Percentiles rank a stretch among this genome's conserved stretches.
These are phyloP conservation scores for Sungouiella blattae DNA, from an alignment of 805 yeast genomes.

Conservation along the genomic window DNA sequence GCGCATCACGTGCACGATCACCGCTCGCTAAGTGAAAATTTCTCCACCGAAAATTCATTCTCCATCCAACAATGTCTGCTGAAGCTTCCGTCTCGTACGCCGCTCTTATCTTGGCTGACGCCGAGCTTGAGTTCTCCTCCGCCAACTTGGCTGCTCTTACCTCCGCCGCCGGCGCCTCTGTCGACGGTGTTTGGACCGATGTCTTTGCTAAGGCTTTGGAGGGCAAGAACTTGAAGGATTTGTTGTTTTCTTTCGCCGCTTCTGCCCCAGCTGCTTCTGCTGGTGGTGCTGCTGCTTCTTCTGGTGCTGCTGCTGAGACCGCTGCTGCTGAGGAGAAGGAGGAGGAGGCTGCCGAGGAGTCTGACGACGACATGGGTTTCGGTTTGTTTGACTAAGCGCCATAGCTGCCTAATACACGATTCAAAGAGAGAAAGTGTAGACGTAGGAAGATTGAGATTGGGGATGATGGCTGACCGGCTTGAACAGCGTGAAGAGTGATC, in stretches of 20 bases:
- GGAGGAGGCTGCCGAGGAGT: conserved; percentile 20
- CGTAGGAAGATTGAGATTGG: too few species aligned
- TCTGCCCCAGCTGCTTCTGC: conserved; percentile 40
- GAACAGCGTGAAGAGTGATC: too few species aligned
- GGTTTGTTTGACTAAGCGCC: conserved; percentile 27
- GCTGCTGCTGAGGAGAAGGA: conserved; percentile 33
- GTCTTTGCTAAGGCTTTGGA: conserved; percentile 84
- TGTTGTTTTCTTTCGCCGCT: conserved; percentile 55
- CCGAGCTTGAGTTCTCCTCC: conserved; percentile 89
- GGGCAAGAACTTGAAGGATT: conserved; percentile 80
- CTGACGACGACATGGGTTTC: conserved; percentile 28
- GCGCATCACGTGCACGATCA: background rate
- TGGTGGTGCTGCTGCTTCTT: conserved; percentile 32
- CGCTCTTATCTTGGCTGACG: conserved; percentile 96
- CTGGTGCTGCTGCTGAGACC: conserved; percentile 45
- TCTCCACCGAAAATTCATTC: conserved; percentile 4
- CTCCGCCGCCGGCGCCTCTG: conserved; percentile 78
- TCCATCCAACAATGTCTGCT: conserved; percentile 60
- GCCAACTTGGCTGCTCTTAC: conserved; percentile 78
- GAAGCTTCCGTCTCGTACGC: conserved; percentile 97
- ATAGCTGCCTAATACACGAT: conserved; percentile 9
- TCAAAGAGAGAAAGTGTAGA: background rate
- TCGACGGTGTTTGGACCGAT: conserved; percentile 82
- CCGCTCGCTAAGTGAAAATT: conserved; percentile 9
- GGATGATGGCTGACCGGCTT: too few species aligned